A percentile compares a stretch with the other conserved stretches of the same genome.
These are phyloP conservation scores for Globisporangium orthogonon DNA, from an alignment of 352 stramenopile species.

Conservation along the genomic window DNA sequence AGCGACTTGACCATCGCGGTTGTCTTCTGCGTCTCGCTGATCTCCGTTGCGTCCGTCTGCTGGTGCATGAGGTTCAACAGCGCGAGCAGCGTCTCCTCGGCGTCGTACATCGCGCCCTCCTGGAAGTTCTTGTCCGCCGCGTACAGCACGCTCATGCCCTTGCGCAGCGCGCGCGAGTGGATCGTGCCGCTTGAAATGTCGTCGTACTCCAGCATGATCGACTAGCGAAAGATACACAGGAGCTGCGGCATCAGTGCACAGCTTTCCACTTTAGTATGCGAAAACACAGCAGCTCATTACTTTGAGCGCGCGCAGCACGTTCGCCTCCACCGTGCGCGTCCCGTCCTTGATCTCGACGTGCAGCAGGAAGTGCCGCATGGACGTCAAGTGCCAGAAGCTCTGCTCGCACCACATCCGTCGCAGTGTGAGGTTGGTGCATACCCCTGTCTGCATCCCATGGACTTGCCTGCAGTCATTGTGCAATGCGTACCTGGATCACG, in stretches of 20 bases:
- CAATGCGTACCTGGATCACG: slow-evolving; percentile 46
- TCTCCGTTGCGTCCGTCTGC: slow-evolving; percentile 67
- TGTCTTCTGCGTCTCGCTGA: slow-evolving; percentile 68
- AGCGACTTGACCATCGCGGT: slow-evolving; percentile 67
- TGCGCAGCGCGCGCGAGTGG: slow-evolving; percentile 71
- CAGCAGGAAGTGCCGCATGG: slow-evolving; percentile 79
- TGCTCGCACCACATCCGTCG: slow-evolving; percentile 11
- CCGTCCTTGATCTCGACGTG: slow-evolving; percentile 84
- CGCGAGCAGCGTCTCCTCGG: slow-evolving; percentile 78
- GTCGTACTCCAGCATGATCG: slow-evolving; percentile 83
- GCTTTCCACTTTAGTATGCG: too few relatives aligned
- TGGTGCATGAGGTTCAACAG: slow-evolving; percentile 85
- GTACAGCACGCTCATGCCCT: slow-evolving; percentile 82
- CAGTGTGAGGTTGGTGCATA: not conserved
- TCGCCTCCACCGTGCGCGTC: slow-evolving; percentile 56
- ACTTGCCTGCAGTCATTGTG: not conserved
- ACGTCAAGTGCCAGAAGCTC: slow-evolving; percentile 88
- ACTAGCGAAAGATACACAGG: slow-evolving; percentile 9
- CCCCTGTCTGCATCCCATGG: too few relatives aligned
- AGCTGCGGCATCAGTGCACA: too few relatives aligned
- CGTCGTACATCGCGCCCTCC: slow-evolving; percentile 85
- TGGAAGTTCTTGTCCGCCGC: slow-evolving; percentile 81
- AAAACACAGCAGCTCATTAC: slow-evolving; percentile 5
- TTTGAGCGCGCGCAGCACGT: slow-evolving; percentile 71
- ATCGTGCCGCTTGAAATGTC: slow-evolving; percentile 72